These are phyloP conservation scores for Cydonia oblonga DNA, from an alignment of 331 rosid species.

Conservation along the genomic window DNA sequence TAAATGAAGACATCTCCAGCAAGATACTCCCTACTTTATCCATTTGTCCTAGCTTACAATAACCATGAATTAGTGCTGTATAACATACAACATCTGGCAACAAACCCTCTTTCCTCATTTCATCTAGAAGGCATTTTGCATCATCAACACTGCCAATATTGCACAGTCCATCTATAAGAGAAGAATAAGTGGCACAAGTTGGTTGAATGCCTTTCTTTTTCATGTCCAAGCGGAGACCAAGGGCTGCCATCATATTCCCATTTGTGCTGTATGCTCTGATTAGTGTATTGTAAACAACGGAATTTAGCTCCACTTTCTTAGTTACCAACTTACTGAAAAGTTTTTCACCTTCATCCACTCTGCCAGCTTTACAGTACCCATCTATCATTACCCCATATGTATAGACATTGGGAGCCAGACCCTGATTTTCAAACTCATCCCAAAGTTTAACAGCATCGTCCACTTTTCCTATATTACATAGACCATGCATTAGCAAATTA, in stretches of 20 bases:
- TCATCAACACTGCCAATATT: conserved; percentile 39
- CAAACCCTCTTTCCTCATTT: conserved; percentile 52
- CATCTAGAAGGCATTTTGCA: conserved; percentile 44
- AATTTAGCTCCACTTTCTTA: conserved; percentile 44
- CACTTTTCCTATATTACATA: conserved; percentile 47
- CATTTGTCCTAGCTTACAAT: conserved; percentile 68
- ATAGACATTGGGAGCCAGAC: conserved; percentile 49
- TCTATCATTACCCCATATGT: conserved; percentile 58
- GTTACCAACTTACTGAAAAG: conserved; percentile 38
- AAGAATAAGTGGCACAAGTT: conserved; percentile 53
- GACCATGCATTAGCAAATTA: conserved; percentile 53
- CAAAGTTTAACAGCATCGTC: conserved; percentile 42
- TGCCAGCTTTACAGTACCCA: conserved; percentile 53
- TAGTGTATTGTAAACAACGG: conserved; percentile 50
- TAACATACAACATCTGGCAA: conserved; percentile 54
- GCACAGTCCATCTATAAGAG: conserved; percentile 73
- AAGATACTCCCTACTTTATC: conserved; percentile 32
- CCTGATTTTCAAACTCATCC: conserved; percentile 38
- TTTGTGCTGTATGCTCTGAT: conserved; percentile 42
- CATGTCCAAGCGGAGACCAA: conserved; percentile 46
- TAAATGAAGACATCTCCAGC: conserved; percentile 40
- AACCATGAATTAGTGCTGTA: conserved; percentile 65
- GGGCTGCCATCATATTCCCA: conserved; percentile 43
- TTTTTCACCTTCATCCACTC: conserved; percentile 41
- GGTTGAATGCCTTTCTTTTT: conserved; percentile 42